Conservation (phyloP, 805 yeast genomes). For the Cyberlindnera maclurae region DNA sequence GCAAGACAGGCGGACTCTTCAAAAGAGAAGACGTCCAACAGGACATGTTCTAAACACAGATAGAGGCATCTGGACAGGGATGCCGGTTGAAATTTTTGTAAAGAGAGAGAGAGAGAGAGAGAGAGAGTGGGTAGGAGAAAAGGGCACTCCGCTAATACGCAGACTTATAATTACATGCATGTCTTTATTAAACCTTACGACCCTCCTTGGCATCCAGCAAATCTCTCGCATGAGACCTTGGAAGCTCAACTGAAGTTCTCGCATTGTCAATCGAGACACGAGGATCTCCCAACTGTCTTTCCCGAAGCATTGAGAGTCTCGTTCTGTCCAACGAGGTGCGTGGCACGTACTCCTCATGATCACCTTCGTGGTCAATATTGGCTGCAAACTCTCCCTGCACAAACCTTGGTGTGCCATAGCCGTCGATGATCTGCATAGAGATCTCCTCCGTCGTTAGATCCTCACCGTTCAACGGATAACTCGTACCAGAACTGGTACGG, state of each 20-base stretch:
- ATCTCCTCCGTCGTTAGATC: conserved; percentile 34
- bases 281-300: conserved; percentile 30
- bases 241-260: conserved; percentile 33
- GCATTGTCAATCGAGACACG: conserved; percentile 34
- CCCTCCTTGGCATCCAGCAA: conserved; percentile 21
- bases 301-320: conserved; percentile 29
- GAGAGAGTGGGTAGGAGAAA: no score
- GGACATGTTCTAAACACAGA: no score
- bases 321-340: conserved; percentile 34
- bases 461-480: conserved; percentile 19
- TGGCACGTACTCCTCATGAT: conserved; percentile 11
- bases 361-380: not conserved
- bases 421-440: conserved; percentile 24
- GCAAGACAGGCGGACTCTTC: no score
- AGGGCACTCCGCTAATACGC: no score
- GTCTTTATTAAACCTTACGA: no score
- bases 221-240: conserved; percentile 33
- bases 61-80: no score
- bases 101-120: no score
- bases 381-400: conserved; percentile 2
- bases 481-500: conserved; percentile 18
- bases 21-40: no score
- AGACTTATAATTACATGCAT: no score
- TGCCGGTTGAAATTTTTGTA: no score
- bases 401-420: conserved; percentile 25